Evolutionary conservation across 306 rosid genomes (phyloP), one percentile per base, ranked within the genome.

Genomic region (Quillaja saponaria): DNA sequence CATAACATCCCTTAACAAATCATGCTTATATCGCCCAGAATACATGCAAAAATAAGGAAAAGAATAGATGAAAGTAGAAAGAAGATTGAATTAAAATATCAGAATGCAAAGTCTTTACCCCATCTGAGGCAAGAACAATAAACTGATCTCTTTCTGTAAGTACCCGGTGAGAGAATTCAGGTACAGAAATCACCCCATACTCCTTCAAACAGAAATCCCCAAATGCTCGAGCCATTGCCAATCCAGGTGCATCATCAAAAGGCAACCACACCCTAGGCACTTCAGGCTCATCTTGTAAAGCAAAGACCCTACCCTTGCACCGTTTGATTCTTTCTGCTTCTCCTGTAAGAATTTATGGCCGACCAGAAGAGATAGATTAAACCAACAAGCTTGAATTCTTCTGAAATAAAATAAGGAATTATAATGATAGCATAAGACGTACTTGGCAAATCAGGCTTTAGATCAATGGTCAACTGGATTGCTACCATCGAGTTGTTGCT

Each of bases 171-270:
- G 85, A 80, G 71, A 94, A 89, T 49, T 94, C 99, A 17, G 99
- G 99, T 44, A 89, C 58, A 25, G 99, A 94, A 77, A 94, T 94
- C 53, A 94, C 97, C 49, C 97, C 99, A 28, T 89, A 94, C 31
- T 94, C 95, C 82, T 94, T 94, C 83, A 94, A 83, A 68, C 95
- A 89, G 77, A 89, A 94, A 76, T 89, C 97, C 3, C 96, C 99
- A 63, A 89, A 89, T 35, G 99, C 99, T 68, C 99, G 82, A 81
- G 99, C 97, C 99, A 94, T 94, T 20, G 99, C 99, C 78, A 94
- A 71, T 16, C 99, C 99, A 14, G 97, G 99, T 15, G 99, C 96
- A 78, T 94, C 87, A 61, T 94, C 97, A 55, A 76, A 89, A 4
- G 99, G 97, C 72, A 94, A 63, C 97, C 99, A 94, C 16, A 94